Conservation (phyloP, 331 rosid genomes). For the Malus hybrid region DNA sequence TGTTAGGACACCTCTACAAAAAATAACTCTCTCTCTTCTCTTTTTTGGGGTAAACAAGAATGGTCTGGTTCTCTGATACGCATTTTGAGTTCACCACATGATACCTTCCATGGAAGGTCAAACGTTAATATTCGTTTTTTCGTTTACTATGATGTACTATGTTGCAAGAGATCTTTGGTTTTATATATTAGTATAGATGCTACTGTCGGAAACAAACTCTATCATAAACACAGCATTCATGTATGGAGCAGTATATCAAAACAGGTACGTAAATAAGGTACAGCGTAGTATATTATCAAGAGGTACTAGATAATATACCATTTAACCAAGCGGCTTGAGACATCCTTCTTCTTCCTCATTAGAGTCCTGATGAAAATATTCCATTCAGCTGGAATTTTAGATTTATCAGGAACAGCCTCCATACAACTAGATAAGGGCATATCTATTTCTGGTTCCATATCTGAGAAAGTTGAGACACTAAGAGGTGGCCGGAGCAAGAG, state of each 20-base stretch:
- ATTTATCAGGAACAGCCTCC: constrained; percentile 34
- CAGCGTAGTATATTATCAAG: neutral
- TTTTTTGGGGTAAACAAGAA: too few relatives aligned
- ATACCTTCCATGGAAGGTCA: neutral
- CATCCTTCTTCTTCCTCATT: constrained; percentile 59
- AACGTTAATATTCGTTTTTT: neutral
- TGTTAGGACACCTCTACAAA: too few relatives aligned
- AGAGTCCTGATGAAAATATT: constrained; percentile 51
- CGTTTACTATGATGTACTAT: neutral
- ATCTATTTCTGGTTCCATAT: constrained; percentile 26
- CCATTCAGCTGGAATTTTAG: constrained; percentile 58
- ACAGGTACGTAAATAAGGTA: neutral
- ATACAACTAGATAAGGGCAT: constrained; percentile 16
- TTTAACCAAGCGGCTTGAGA: constrained; percentile 34
- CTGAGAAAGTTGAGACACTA: constrained; percentile 25
- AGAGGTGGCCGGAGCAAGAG: constrained; percentile 75
- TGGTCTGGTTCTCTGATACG: neutral
- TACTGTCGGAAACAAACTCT: neutral
- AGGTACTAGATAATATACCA: too few relatives aligned
- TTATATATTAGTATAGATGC: neutral
- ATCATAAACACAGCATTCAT: neutral
- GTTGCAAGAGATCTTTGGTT: neutral
- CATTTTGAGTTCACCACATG: neutral
- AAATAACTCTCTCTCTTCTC: too few relatives aligned
- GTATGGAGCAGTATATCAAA: neutral